phyloP scores from a whole-genome alignment of 228 moss, liverwort and hornwort genomes.

The Sphagnum fallax region DNA sequence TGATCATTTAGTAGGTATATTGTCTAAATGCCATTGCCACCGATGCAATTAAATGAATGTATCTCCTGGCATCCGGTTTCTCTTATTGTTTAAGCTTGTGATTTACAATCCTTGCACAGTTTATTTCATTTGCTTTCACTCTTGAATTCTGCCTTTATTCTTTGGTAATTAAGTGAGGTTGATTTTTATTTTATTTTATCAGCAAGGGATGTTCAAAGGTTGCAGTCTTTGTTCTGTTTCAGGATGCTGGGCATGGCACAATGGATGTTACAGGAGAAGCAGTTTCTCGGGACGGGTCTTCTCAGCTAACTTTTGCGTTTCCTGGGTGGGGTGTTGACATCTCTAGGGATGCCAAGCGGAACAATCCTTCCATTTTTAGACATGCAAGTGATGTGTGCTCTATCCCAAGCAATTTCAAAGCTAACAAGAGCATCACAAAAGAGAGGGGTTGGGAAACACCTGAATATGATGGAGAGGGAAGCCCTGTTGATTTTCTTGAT shows the following conservation, averaged over 20 bases:
- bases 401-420: background rate
- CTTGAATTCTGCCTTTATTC: no score
- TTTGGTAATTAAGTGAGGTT: no score
- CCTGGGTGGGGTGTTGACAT: slow-evolving; percentile 66
- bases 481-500: slow-evolving; percentile 27
- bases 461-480: slow-evolving; percentile 17
- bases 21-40: no score
- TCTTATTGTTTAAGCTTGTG: no score
- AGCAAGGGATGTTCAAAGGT: no score
- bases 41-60: no score
- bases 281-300: background rate
- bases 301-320: slow-evolving; percentile 43
- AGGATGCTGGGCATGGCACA: background rate
- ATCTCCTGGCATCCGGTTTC: no score
- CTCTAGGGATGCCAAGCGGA: slow-evolving; percentile 26
- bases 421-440: background rate
- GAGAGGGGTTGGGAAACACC: slow-evolving; percentile 10
- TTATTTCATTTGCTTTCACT: no score
- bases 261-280: background rate
- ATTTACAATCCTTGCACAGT: no score
- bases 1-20: no score
- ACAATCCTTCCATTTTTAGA: slow-evolving; percentile 25
- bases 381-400: slow-evolving; percentile 10
- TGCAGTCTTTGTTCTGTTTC: background rate
- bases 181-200: no score